Evolutionary conservation across 202 grass and related monocot genomes (phyloP).

Genomic region (Saccharum hybrid): DNA sequence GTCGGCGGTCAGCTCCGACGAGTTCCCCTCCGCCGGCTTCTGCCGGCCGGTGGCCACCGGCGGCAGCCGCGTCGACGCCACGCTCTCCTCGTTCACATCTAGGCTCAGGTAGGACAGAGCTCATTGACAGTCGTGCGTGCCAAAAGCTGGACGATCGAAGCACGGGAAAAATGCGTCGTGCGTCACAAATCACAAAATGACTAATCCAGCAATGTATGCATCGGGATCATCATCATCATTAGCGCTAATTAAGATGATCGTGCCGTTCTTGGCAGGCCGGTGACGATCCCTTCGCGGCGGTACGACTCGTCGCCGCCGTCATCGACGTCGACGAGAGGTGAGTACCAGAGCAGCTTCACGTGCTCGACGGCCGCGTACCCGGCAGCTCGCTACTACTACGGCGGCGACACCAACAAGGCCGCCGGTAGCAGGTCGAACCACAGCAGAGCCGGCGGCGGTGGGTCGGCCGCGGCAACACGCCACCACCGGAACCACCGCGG

Average conservation of each 20-base stretch:
- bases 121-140: background rate
- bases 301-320: constrained; percentile 65
- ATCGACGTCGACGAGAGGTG: constrained; percentile 51
- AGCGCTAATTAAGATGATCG: background rate
- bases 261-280: constrained; percentile 52
- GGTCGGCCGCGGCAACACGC: background rate
- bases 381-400: constrained; percentile 57
- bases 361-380: constrained; percentile 48
- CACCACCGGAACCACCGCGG: constrained; percentile 41
- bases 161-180: constrained; percentile 22
- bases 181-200: background rate
- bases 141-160: background rate
- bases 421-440: constrained; percentile 20
- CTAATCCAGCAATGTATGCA: background rate
- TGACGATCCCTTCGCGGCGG: constrained; percentile 68
- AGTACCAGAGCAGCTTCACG: constrained; percentile 57
- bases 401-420: constrained; percentile 18
- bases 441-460: constrained; percentile 23
- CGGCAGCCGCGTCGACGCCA: constrained; percentile 45
- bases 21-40: constrained; percentile 34
- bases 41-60: constrained; percentile 30
- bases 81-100: constrained; percentile 72
- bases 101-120: constrained; percentile 68
- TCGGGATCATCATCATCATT: background rate
- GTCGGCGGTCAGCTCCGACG: constrained; percentile 73